phyloP scores from a whole-genome alignment of 495 filamentous ascomycete species.

The Neurospora pannonica region DNA sequence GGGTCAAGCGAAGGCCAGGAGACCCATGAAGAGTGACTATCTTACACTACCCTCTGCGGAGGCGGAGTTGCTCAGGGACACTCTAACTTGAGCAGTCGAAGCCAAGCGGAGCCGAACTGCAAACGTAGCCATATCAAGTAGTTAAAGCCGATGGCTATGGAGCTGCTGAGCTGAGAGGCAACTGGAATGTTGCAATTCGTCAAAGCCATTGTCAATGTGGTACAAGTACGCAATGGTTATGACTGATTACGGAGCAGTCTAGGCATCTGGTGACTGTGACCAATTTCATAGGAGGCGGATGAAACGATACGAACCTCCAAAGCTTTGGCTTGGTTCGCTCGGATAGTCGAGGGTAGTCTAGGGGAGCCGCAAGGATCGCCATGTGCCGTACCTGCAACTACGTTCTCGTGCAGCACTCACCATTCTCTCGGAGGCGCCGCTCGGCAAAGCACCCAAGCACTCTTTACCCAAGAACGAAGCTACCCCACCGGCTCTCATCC shows the following conservation, averaged over 20 bases:
- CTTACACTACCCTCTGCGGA: neutral
- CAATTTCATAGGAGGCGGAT: neutral
- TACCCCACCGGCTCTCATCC: slow-evolving; percentile 1
- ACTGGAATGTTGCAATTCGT: neutral
- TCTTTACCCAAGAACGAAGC: neutral
- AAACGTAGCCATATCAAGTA: neutral
- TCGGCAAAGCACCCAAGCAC: neutral
- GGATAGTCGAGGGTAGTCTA: neutral
- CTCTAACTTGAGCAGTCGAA: neutral
- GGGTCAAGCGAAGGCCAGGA: neutral
- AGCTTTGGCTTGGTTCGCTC: neutral
- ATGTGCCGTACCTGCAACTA: neutral
- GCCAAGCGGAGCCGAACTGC: neutral
- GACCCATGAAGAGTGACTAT: neutral
- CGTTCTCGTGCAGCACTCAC: neutral
- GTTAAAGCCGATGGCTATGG: neutral
- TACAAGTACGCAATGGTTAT: neutral
- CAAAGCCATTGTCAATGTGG: neutral
- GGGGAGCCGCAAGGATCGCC: neutral
- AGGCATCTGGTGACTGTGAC: neutral
- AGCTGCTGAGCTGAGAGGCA: neutral
- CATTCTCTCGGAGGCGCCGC: neutral
- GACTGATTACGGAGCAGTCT: neutral
- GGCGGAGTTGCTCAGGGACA: neutral
- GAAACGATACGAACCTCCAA: neutral